Base-by-base conservation (phyloP, 2,329 filamentous ascomycete species). In the Didymella pomorum region DNA sequence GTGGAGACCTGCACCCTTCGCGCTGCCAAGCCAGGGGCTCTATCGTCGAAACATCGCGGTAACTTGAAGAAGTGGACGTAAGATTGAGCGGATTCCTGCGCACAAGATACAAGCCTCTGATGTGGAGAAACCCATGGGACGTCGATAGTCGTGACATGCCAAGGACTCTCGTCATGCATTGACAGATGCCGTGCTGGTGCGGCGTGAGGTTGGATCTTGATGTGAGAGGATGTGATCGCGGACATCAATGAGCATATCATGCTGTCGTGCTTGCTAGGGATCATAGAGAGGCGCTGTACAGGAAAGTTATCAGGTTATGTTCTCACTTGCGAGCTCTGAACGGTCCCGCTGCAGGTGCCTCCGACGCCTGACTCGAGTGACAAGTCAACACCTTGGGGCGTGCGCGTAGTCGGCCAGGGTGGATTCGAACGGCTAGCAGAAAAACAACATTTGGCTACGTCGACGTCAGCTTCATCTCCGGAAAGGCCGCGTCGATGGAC, bases 31-130 rank as follows among this genome's bases (percentile, higher is more conserved):
- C 49, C 47, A 63, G 52, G 28, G 56, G 52, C 49, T 28, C 29
- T 43, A 43, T 52, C 39, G 48, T 61, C 55, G 62, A 68, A 68
- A 67, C 60, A 61, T 45, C 39, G 25, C 35, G 31, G 47, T 56
- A 61, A 51, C 52, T 47, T 11, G 23, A 57, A 57, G 45, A 20
- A 42, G 50, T 6, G 11, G 33, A 25, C 31, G 52, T 43, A 45
- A 66, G 29, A 60, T 56, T 58, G 54, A 54, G 55, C 58, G 50
- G 29, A 61, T 29, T 35, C 26, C 21, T 48, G 29, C 48, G 35
- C 35, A 23, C 43, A 44, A 29, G 18, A 9, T 28, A 8, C 26
- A 28, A 43, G 37, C 16, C 33, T 43, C 31, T 48, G 26, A 23
- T 46, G 46, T 55, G 55, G 51, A 55, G 59, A 48, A 37, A 49